Evolutionary conservation across 2,329 filamentous ascomycete species (phyloP).

Genomic region (Colletotrichum brevisporum): DNA sequence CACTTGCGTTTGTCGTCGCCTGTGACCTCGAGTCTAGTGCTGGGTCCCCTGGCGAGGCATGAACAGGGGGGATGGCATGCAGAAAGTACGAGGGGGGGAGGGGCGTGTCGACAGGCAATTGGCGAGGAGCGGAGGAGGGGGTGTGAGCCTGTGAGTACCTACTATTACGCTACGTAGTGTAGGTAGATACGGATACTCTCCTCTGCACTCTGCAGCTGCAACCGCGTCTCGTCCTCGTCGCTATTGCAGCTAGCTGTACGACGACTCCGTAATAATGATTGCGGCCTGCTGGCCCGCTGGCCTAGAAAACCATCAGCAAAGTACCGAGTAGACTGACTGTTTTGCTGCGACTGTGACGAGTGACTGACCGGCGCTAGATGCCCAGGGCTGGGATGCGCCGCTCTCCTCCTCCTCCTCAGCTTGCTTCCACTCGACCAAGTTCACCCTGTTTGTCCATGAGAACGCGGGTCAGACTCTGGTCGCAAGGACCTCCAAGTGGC

Average conservation of each 20-base stretch:
- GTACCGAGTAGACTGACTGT: background rate
- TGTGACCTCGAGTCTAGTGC: background rate
- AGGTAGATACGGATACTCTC: too few relatives aligned
- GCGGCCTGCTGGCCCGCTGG: background rate
- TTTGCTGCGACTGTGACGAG: background rate
- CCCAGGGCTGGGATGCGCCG: conserved; percentile 16
- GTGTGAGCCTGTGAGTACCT: conserved; percentile 11
- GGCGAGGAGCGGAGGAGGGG: conserved; percentile 30
- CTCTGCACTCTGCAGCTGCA: background rate
- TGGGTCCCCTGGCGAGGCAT: conserved; percentile 31
- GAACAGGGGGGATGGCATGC: conserved; percentile 37
- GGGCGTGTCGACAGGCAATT: conserved; percentile 33
- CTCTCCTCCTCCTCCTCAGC: background rate
- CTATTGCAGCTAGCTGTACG: conserved; percentile 3
- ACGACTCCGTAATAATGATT: background rate
- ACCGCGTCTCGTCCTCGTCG: conserved; percentile 12
- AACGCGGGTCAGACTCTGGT: background rate
- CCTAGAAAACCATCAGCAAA: background rate
- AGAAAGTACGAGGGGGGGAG: conserved; percentile 37
- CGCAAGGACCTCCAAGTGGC: background rate
- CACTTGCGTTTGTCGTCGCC: conserved; percentile 35
- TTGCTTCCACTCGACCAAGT: too few relatives aligned
- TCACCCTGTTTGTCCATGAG: too few relatives aligned
- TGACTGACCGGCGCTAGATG: conserved; percentile 5
- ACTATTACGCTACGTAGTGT: too few relatives aligned